Evolutionary conservation across 495 filamentous ascomycete species (phyloP), one percentile per base, ranked within the genome.

Genomic region (Daldinia caldariorum): DNA sequence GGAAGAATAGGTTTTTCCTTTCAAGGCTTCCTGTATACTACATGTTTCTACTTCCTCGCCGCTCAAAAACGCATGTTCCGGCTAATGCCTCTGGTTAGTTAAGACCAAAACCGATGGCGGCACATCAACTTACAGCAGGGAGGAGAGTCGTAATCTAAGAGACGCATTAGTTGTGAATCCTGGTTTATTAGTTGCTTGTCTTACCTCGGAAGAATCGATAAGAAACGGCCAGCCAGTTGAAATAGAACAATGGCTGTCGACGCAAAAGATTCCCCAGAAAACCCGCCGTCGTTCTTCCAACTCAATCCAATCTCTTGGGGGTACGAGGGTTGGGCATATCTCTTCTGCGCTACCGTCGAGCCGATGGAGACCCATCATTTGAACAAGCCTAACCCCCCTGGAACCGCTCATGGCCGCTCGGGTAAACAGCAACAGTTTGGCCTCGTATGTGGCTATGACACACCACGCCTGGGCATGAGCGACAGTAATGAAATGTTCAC

Each of bases 251-350:
- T 84, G 85, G 18, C 79, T 76, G 64, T 88, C 85, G 26, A 86
- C 79, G 22, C 79, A 78, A 50, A 85, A 87, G 1, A 81, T 75
- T 8, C 77, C 81, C 86, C 85, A 88, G 61, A 87, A 87, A 4
- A 82, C 63, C 9, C 86, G 66, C 6, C 86, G 77, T 16, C 85
- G 78, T 67, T 86, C 84, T 73, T 88, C 85, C 8, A 82, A 69
- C 55, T 87, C 85, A 7, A 63, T 66, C 83, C 84, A 86, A 60
- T 75, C 75, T 39, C 72, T 70, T 0, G 84, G 71, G 0, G 80
- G 76, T 6, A 73, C 47, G 1, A 86, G 45, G 6, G 79, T 78
- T 7, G 75, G 77, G 7, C 78, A 67, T 4, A 79, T 78, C 6
- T 76, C 76, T 26, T 79, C 78, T n/a, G 70, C 53, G 3, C 74